Base-by-base conservation (phyloP, 2,329 filamentous ascomycete genomes). In the Calonectria pseudoreteaudii region DNA sequence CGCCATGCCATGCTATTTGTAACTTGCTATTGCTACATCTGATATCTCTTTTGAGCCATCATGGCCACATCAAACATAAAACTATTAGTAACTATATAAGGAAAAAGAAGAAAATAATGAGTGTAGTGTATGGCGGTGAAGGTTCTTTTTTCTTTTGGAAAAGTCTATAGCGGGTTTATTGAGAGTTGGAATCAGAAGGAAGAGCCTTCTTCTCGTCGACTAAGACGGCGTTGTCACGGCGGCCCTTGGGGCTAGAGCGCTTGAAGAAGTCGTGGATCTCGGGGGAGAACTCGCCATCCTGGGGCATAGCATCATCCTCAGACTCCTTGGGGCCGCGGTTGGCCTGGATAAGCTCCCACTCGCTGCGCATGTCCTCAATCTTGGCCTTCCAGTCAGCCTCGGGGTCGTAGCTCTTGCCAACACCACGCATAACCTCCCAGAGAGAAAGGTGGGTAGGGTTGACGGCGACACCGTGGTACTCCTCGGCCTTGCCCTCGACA, bases 401-500 rank as follows among this genome's bases (percentile, higher is more conserved):
- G 10, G 95, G 92, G 84, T 98, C 88, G 87, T 98, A 98, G 82
- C 90, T 84, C 88, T 97, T 97, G 84, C 93, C 92, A 23, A 94
- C 90, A 66, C 95, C 95, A 69, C 91, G 90, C 76, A 94, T 85
- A 75, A 95, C 93, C 89, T 98, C 96, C 94, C 95, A 98, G 66
- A 96, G 84, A 9, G 94, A 96, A 76, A 98, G 87, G 83, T 98
- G 96, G 84, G 94, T 91, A 62, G 95, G 93, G 88, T 98, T 95
- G 73, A 98, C 92, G 74, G 96, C 96, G 68, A 98, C 93, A 78
- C 96, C 96, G 86, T 98, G 96, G 88, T 98, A 98, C 64, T 98
- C 95, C 36, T 91, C 75, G 78, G 93, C 93, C 74, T 92, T 92
- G 75, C 95, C 95, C 3, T 91, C 88, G 73, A 95, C 93, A 83